Evolutionary conservation across 1,284 basidiomycete species (phyloP).

Genomic region (Boletus semigastroideus): DNA sequence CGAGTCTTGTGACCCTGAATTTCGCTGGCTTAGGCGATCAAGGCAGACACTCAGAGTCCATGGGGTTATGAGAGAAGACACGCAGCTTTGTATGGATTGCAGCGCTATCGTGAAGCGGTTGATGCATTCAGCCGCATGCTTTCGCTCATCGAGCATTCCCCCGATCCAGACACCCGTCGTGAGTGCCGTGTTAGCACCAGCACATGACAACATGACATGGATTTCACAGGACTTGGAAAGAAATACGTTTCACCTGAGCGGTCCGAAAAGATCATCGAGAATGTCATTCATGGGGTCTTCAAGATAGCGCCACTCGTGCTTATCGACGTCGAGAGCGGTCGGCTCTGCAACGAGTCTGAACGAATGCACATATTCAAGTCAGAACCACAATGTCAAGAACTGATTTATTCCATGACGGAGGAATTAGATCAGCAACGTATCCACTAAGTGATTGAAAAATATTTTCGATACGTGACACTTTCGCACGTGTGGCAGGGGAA

Average conservation of each 20-base stretch:
- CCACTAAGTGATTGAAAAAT: background rate
- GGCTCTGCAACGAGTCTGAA: background rate
- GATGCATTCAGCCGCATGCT: background rate
- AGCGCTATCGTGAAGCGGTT: background rate
- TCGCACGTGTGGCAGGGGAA: slow-evolving; percentile 1
- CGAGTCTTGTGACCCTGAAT: background rate
- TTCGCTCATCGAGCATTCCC: background rate
- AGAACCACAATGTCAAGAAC: background rate
- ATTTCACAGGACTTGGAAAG: background rate
- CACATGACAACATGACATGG: background rate
- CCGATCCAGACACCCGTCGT: background rate
- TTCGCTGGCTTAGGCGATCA: background rate
- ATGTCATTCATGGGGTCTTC: background rate
- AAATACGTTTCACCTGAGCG: background rate
- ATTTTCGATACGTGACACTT: background rate
- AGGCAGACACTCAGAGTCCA: background rate
- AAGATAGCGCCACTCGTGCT: background rate
- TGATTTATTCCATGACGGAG: background rate
- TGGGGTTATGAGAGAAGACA: background rate
- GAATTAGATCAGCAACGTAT: background rate
- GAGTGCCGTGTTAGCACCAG: background rate
- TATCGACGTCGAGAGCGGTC: background rate
- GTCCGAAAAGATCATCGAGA: background rate
- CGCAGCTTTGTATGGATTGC: background rate
- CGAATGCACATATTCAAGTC: background rate